Conservation (phyloP, 2,329 filamentous ascomycete species). For the Pseudocercospora fijiensis region DNA sequence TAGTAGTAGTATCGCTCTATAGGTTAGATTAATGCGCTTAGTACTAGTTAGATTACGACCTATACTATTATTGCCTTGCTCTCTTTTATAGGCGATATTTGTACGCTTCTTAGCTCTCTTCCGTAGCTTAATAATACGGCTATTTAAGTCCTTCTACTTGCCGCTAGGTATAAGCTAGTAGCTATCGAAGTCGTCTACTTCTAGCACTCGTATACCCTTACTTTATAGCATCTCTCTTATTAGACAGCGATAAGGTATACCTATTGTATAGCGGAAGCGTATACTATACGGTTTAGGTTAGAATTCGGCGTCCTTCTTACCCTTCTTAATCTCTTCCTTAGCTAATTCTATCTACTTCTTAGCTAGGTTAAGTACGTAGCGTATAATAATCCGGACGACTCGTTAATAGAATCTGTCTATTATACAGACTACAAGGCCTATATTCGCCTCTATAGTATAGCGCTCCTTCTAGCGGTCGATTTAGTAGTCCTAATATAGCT, state of each 20-base stretch:
- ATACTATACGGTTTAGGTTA: neutral
- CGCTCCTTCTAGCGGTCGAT: neutral
- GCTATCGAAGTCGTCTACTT: neutral
- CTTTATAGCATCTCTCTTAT: neutral
- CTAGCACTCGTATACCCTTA: neutral
- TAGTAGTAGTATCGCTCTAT: neutral
- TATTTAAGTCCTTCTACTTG: too few relatives aligned
- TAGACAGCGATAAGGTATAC: neutral
- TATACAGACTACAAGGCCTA: neutral
- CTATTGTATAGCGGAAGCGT: neutral
- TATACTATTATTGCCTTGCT: neutral
- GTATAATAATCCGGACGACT: neutral
- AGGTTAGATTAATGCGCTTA: neutral
- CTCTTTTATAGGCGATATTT: neutral
- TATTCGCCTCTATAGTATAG: neutral
- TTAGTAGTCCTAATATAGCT: neutral
- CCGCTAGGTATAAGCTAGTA: too few relatives aligned
- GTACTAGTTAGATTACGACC: neutral
- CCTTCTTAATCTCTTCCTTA: neutral
- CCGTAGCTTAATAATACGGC: too few relatives aligned
- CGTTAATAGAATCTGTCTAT: too few relatives aligned
- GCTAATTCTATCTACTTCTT: neutral
- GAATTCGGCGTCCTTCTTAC: neutral
- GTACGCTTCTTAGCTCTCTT: too few relatives aligned
- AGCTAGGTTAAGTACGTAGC: neutral